Evolutionary conservation across 2,329 filamentous ascomycete species (phyloP), one percentile per base, ranked within the genome.

Genomic region (Fusarium protoensiforme): DNA sequence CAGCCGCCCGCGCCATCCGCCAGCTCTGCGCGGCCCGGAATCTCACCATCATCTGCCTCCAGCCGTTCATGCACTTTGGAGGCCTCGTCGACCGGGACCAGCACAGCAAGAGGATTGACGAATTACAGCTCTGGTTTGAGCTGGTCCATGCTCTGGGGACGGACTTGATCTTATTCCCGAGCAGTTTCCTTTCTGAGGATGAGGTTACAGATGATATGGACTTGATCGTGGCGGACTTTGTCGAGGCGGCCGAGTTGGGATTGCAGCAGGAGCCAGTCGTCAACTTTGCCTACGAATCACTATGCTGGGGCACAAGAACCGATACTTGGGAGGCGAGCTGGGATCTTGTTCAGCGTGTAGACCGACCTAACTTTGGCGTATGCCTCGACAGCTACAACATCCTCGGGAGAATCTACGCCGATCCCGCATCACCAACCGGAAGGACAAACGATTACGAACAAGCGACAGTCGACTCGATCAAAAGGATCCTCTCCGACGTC

Each of bases 341-440:
- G 91, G 88, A 91, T 8, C 84, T 94, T 3, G 90, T 95, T 1
- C 82, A 86, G 74, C 83, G 83, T 4, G 92, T 95, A 31, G 85
- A 93, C 79, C 82, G 92, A 9, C 81, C 87, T 10, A 95, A 95
- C 81, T 94, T 95, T 78, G 93, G 93, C 9, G 84, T 94, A 43
- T 94, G 92, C 78, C 85, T 95, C 27, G 93, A 95, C 81, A 94
- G 91, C 0, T 95, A 94, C 83, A 94, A 95, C 80, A 92, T 95
- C 67, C 89, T 92, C 0, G 93, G 89, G 1, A 84, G 90, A 7
- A 88, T 94, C 67, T 95, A 89, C 73, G 93, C 91, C 0, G 92
- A 95, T 76, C 93, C 93, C 0, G 81, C 89, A 0, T 80, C 85
- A 0, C 72, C 83, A 0, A 84, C 84, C 0, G 89, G 92, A 4